Base-by-base conservation (phyloP, 2,329 filamentous ascomycete species). In the Rachicladosporium sp. region DNA sequence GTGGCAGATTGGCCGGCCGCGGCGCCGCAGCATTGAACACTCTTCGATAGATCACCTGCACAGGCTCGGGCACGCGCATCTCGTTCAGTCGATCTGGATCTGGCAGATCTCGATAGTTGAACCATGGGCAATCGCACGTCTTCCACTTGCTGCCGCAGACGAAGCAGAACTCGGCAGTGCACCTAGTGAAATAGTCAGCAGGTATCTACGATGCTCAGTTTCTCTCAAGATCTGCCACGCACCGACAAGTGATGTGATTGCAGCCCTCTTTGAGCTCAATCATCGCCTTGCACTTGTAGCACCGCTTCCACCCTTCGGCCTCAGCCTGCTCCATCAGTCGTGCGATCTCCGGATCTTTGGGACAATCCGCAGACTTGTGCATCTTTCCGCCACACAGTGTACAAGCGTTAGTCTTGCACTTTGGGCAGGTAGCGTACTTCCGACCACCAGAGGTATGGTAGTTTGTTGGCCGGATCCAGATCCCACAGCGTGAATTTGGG, bases 161-260 rank as follows among this genome's bases (percentile, higher is more conserved):
- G 74, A 91, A 87, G 63, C 87, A 94, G 54, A 93, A 93, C 51
- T 93, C 74, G 21, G 83, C 83, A 39, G 75, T 80, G 54, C 87
- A 93, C 33, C 23, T 27, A 27, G 23, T 27, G 23, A 27, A 27
- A 27, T 27, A 27, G 23, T 27, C 23, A 27, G 23, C 23, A 27
- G 23, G 7, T 27, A 7, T 4, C 8, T 7, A 27, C 23, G 23
- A 27, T 27, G 23, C 23, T 27, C 23, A 7, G 2, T 7, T 27
- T 27, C 23, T 27, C 23, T 27, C 23, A 27, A 27, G 40, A 27
- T 27, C 23, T 27, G 23, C 23, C 23, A 27, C 23, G 23, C 8
- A 27, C 23, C 78, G 82, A 57, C 86, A 93, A 21, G 77, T 86
- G 76, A 93, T 89, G 57, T 89, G 86, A 61, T 89, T 88, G 60